phyloP scores from a whole-genome alignment of 768 basidiomycete genomes.

The Melanogaster broomeanus region DNA sequence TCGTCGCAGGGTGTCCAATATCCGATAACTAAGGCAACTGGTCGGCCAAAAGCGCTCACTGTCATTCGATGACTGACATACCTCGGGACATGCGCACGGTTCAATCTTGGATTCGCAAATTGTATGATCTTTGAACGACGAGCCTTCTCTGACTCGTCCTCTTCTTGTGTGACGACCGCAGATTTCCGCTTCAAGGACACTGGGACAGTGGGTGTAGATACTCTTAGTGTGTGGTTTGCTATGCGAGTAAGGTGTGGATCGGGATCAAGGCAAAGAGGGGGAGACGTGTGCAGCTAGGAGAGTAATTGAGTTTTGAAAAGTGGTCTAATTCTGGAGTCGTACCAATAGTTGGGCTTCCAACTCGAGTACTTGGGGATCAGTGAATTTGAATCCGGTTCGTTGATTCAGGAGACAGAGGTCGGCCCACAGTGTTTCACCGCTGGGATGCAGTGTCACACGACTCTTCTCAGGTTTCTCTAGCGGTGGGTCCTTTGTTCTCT shows the following conservation, averaged over 20 bases:
- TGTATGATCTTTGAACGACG: slow-evolving; percentile 74
- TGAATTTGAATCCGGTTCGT: slow-evolving; percentile 58
- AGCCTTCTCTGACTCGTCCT: slow-evolving; percentile 74
- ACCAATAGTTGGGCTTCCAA: slow-evolving; percentile 76
- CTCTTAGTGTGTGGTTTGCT: slow-evolving; percentile 71
- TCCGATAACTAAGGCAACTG: slow-evolving; percentile 46
- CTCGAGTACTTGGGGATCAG: slow-evolving; percentile 72
- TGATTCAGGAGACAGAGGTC: slow-evolving; percentile 74
- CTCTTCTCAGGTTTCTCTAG: slow-evolving; percentile 61
- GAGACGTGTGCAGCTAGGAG: slow-evolving; percentile 66
- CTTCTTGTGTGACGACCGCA: slow-evolving; percentile 66
- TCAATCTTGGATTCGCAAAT: slow-evolving; percentile 70
- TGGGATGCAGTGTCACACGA: slow-evolving; percentile 77
- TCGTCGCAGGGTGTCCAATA: slow-evolving; percentile 52
- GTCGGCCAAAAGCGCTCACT: slow-evolving; percentile 3
- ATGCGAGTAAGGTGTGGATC: slow-evolving; percentile 75
- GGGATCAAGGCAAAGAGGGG: slow-evolving; percentile 79
- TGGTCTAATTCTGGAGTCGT: slow-evolving; percentile 18
- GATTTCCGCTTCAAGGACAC: slow-evolving; percentile 78
- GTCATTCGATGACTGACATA: slow-evolving; percentile 28
- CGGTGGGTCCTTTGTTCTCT: slow-evolving; percentile 54
- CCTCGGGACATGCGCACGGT: slow-evolving; percentile 48
- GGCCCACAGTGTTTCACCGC: slow-evolving; percentile 74
- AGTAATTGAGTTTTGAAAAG: slow-evolving; percentile 8
- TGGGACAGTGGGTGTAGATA: slow-evolving; percentile 73